Evolutionary conservation across 176 grass and related monocot genomes (phyloP), one percentile per base, ranked within the genome.

Genomic region (Thalia dealbata): DNA sequence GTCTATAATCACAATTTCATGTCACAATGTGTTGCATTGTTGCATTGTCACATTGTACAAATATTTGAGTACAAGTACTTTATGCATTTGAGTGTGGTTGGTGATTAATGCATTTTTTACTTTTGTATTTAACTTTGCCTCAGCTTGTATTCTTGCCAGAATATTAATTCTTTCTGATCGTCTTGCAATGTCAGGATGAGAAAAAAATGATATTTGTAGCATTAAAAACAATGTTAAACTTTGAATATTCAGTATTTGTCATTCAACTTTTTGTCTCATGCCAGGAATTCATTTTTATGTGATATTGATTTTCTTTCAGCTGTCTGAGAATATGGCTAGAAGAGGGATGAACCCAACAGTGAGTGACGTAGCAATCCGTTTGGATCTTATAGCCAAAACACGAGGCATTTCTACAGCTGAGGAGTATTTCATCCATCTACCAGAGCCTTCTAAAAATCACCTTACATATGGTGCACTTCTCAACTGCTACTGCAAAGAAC

Each of bases 351-450:
- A 90, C 75, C 82, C 82, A 43, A 97, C 90, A 55, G 78, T 92
- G 13, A 83, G 86, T 52, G 90, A 97, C 67, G 87, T 90, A 86
- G 95, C 95, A 80, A 88, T 97, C 64, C 76, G 71, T 48, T 76
- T 97, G 25, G 87, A 97, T 82, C 87, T 97, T 23, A 67, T 91
- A 78, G 87, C 90, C 43, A 97, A 97, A 82, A 77, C 87, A 0
- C 82, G 83, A 82, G 87, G 93, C 56, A 86, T 97, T 3, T 79
- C 84, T 78, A 72, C 89, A 80, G 93, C 93, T 46, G 89, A 97
- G 86, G 86, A 97, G 14, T 92, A 90, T 74, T 97, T 97, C 76
- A 67, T 97, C 79, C 86, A 97, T 74, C 89, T 97, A 19, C 89
- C 87, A 60, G 89, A 97, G 74, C 64, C 85, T 73, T 84, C 89